Conservation (phyloP, 2,329 filamentous ascomycete species). For the Cercospora berteroae region DNA sequence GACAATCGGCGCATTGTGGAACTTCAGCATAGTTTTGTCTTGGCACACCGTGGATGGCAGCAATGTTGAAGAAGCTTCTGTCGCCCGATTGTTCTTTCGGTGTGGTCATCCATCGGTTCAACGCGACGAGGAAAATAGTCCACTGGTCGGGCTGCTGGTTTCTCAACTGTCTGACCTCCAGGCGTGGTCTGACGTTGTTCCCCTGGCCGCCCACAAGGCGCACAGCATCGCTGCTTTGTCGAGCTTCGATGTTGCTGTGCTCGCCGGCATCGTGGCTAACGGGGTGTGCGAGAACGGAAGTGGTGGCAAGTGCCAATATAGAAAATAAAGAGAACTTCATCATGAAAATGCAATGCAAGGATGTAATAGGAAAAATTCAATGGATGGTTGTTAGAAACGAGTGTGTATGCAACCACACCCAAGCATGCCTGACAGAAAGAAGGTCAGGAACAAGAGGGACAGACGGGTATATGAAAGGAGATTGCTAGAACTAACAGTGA, state of each 20-base stretch:
- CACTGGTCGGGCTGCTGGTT: slow-evolving; percentile 30
- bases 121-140: slow-evolving; percentile 28
- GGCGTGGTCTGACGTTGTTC: slow-evolving; percentile 17
- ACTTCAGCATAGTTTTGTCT: slow-evolving; percentile 27
- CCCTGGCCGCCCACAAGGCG: background rate
- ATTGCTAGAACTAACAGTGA: slow-evolving; percentile 1
- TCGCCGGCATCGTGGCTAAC: slow-evolving; percentile 9
- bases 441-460: background rate
- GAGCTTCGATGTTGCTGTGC: slow-evolving; percentile 18
- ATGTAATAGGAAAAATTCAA: slow-evolving; percentile 7
- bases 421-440: slow-evolving; percentile 4
- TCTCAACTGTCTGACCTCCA: slow-evolving; percentile 30
- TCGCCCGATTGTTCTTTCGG: slow-evolving; percentile 10
- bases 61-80: slow-evolving; percentile 25
- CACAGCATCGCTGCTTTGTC: slow-evolving; percentile 1
- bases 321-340: slow-evolving; percentile 24
- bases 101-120: slow-evolving; percentile 23
- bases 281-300: slow-evolving; percentile 23
- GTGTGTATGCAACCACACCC: slow-evolving; percentile 10
- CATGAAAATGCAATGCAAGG: slow-evolving; percentile 9
- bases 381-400: slow-evolving; percentile 7
- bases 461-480: slow-evolving; percentile 13
- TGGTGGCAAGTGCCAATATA: slow-evolving; percentile 22
- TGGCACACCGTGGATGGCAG: slow-evolving; percentile 32
- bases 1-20: slow-evolving; percentile 23